Base-by-base conservation (phyloP, 1,284 basidiomycete species). In the Puccinia brachypodii region DNA sequence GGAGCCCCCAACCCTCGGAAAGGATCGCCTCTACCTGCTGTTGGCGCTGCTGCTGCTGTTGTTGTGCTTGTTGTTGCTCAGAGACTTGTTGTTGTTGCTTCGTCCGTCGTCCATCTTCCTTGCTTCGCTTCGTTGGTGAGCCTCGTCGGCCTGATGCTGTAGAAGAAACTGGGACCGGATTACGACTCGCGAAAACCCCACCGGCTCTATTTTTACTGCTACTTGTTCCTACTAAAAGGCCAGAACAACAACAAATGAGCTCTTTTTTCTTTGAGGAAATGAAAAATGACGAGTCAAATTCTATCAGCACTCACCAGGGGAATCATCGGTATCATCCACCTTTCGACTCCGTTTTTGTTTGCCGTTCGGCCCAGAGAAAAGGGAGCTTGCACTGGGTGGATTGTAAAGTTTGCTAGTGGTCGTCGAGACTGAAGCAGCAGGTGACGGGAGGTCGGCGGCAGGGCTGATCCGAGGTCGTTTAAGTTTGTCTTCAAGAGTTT, bases 1-100 rank as follows among this genome's bases (percentile, higher is more conserved):
- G 96, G 69, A 99, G 88, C 82, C 92, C 90, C 95, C 95, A 98
- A 66, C 92, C 91, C 69, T 75, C 73, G 1, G 53, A 56, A 91
- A 90, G 85, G 92, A 92, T 84, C 93, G 73, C 56, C 22, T 75
- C 92, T 22, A 91, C 91, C 73, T 40, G 50, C 50, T 53, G 40
- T 71, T 71, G 47, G 8, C 31, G 60, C 19, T 66, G 44, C 47
- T 28, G 76, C 28, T 68, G 44, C 19, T 62, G 60, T 47, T 76
- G 75, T 16, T 38, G 33, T 9, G 4, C 25, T 14, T 53, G 33
- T 33, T 76, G 56, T 42, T 58, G 60, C 11, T 76, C 53, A 3
- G 71, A 25, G 2, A 33, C 44, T 14, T 68, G 64, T 9, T 66
- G 64, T 9, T 66, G 62, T 9, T 68, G 38, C 33, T 79, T 71